Evolutionary conservation across 768 basidiomycete species (phyloP).

Genomic region (Leccinum disarticulatum): DNA sequence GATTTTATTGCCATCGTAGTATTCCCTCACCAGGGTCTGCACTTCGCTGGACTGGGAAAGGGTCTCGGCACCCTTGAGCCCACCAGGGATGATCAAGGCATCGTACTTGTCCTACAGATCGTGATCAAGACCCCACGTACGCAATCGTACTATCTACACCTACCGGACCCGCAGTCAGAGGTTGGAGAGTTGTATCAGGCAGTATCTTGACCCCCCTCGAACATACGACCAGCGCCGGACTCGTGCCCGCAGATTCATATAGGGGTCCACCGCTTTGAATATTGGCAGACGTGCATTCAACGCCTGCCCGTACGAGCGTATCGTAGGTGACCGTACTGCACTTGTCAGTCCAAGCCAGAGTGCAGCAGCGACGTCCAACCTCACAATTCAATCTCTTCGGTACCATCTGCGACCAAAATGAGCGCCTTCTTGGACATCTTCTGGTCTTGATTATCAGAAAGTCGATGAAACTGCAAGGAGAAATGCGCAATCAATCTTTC

Average conservation of each 20-base stretch:
- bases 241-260: slow-evolving; percentile 26
- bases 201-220: slow-evolving; percentile 74
- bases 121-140: not conserved
- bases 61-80: slow-evolving; percentile 74
- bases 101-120: slow-evolving; percentile 59
- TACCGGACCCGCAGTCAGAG: slow-evolving; percentile 48
- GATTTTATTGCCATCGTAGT: slow-evolving; percentile 38
- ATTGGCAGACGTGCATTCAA: slow-evolving; percentile 66
- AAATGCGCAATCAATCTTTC: not conserved
- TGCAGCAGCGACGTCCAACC: not conserved
- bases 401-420: slow-evolving; percentile 76
- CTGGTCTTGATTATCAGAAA: slow-evolving; percentile 1
- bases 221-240: slow-evolving; percentile 54
- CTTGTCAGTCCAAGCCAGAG: not conserved
- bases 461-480: not conserved
- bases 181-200: slow-evolving; percentile 58
- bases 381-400: slow-evolving; percentile 86
- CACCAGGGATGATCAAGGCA: slow-evolving; percentile 73
- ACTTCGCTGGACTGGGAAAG: slow-evolving; percentile 60
- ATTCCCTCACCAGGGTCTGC: slow-evolving; percentile 61
- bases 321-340: slow-evolving; percentile 78
- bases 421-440: slow-evolving; percentile 47
- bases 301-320: slow-evolving; percentile 75
- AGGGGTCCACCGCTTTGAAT: slow-evolving; percentile 38
- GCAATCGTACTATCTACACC: slow-evolving; percentile 14